Evolutionary conservation across 768 basidiomycete genomes (phyloP), one percentile per base, ranked within the genome.

Genomic region (Agrocybe chaxingu): DNA sequence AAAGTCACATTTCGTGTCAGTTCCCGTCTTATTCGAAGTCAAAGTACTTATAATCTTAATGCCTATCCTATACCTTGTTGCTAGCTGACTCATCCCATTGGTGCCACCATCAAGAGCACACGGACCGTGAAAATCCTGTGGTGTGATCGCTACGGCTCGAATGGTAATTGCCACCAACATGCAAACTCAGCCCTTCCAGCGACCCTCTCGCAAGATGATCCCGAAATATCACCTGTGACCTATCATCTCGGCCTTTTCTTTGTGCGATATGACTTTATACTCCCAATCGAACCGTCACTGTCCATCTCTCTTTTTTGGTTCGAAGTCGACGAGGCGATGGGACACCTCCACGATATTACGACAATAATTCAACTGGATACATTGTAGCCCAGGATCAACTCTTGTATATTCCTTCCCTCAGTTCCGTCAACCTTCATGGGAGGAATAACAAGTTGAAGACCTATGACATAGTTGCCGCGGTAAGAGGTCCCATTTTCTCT

Each of bases 281-380:
- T 66, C 16, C 62, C 64, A 11, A 61, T 74, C 47, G 59, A 70
- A 45, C 47, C 65, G 10, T 48, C 62, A 1, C 57, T 52, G 18
- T 72, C 72, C 9, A 59, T 74, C 34, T 68, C 70, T 3, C 66
- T 62, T 30, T 74, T 74, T 57, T 74, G 71, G 72, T 74, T 75
- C 53, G 61, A 64, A 5, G 65, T 73, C 6, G 62, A 73, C 45
- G 66, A 70, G 42, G 62, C 9, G 60, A 71, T 48, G 70, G 70
- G 8, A 65, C 63, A n/a, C 50, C 55, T 5, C 47, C 64, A 1
- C 56, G 58, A 1, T 53, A 56, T 1, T 61, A 71, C 39, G 56
- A 70, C 13, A 73, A 73, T 51, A 62, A 55, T 13, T 70, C 70
- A 2, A 45, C 58, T 31, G 62, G 61, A 4, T 73, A 70, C 51